Evolutionary conservation across 345 rosid species (phyloP), one percentile per base, ranked within the genome.

Genomic region (Gossypium raimondii): DNA sequence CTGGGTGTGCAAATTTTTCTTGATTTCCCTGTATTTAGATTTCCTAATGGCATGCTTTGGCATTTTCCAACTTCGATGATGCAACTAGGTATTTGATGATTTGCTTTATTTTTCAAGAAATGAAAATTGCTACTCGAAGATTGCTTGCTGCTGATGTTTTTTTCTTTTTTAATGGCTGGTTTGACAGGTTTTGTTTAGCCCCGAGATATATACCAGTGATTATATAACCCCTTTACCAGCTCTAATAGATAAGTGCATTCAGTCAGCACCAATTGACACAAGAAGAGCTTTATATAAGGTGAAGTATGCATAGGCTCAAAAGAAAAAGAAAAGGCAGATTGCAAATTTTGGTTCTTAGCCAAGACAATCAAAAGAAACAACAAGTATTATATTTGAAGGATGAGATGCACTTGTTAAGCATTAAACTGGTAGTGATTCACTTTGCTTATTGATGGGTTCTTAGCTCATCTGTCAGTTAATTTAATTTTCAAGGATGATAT

Each of bases 281-380:
- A 89, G 98, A 75, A 84, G 99, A 87, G 96, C 99, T 61, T 87
- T 95, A 79, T 95, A 95, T 78, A 95, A 95, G 98, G 99, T 93
- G 71, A 71, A 48, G 24, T 81, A 65, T 57, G 16, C 18, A 51
- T 61, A 11, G 17, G 51, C 51, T 41, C 8, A 70, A 27, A n/a
- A 22, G 66, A 22, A 52, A 25, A 11, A 75, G 44, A 34, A 47
- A 27, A 61, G 24, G 24, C n/a, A 67, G 11, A 16, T 57, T 75
- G 18, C 45, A 71, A 73, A 45, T 7, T 72, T 69, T 66, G 63
- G 52, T 61, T 64, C 43, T 62, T 50, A 41, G 74, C 50, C 69
- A 48, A 65, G 75, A 74, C 25, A 38, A n/a, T 68, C 9, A 45
- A 48, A 51, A 18, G 22, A 61, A 57, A 55, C 51, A 14, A 14